Evolutionary conservation across 176 grass and related monocot species (phyloP).

Genomic region (Coix lacrymajobi): DNA sequence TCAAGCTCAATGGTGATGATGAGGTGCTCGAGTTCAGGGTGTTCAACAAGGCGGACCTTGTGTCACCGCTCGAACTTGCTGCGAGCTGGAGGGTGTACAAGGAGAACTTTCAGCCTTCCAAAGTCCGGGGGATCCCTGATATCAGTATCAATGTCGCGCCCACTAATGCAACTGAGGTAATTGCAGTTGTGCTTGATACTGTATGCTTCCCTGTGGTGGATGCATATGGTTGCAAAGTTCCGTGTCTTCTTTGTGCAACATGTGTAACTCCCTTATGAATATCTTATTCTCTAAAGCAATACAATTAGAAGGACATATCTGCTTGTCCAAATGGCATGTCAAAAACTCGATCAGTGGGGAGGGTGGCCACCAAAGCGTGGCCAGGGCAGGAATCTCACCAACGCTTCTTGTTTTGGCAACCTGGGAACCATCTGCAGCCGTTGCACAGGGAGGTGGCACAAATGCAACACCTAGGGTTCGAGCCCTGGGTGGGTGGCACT

Average conservation of each 20-base stretch:
- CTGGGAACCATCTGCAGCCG: too few relatives aligned
- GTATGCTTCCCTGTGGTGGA: neutral
- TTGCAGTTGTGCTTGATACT: neutral
- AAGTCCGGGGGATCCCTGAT: constrained; percentile 84
- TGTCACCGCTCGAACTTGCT: constrained; percentile 90
- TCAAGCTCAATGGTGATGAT: constrained; percentile 65
- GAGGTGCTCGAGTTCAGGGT: constrained; percentile 74
- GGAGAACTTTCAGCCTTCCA: constrained; percentile 89
- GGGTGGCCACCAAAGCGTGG: too few relatives aligned
- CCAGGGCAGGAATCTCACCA: too few relatives aligned
- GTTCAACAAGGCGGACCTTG: constrained; percentile 83
- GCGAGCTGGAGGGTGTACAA: constrained; percentile 94
- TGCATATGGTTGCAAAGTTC: neutral
- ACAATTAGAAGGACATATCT: neutral
- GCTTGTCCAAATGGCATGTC: neutral
- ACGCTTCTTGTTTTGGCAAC: too few relatives aligned
- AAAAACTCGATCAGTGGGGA: too few relatives aligned
- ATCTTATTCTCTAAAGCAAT: neutral
- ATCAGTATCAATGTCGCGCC: constrained; percentile 80
- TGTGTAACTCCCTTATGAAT: constrained; percentile 4
- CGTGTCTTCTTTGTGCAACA: neutral
- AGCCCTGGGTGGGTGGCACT: too few relatives aligned
- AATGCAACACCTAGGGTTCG: too few relatives aligned
- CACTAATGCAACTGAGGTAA: constrained; percentile 53
- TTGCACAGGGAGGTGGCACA: too few relatives aligned